Evolutionary conservation across 805 yeast genomes (phyloP), one percentile per base, ranked within the genome.

Genomic region (Sungouiella blattae): DNA sequence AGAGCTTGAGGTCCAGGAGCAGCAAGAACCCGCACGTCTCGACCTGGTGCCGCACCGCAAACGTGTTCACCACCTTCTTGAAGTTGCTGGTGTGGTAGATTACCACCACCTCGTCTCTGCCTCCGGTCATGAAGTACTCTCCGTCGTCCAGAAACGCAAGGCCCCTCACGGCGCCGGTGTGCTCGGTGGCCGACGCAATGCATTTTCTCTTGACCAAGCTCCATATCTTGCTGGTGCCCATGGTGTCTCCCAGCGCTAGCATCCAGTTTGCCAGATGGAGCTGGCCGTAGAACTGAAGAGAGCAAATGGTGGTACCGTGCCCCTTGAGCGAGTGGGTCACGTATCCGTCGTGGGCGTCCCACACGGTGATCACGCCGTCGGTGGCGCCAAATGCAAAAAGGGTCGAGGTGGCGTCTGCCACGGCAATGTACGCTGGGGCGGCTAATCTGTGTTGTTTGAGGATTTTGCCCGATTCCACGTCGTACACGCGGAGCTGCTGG

Each of bases 351-450:
- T 80, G 89, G 24, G 93, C 73, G 58, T 93, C 99, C 83, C 95
- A 88, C 1, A 93, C 94, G 29, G 86, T 80, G 12, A 89, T 83
- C 27, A 80, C 75, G 31, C 98, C 98, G 59, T 93, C 98, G 1
- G 97, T 84, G 30, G 95, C 88, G 26, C 99, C 99, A 53, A 93
- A 80, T 13, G 96, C 95, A 52, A 89, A 77, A 24, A 93, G 67
- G 3, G 95, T 79, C 2, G 95, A 82, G 0, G 97, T 87, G 3
- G 75, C 56, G 58, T 93, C 98, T 15, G 76, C 77, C 8, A 83
- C 69, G 29, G 87, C 73, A 8, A 87, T 81, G 57, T 85, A 86
- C 2, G 86, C 83, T 1, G 97, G 96, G 1, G 96, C 82, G 2
- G 87, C 65, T 29, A 84, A 55, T 54, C 76, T 82, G 62, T 73